Conservation (phyloP, 148 eudicot species). For the Rhododendron williamsianum region DNA sequence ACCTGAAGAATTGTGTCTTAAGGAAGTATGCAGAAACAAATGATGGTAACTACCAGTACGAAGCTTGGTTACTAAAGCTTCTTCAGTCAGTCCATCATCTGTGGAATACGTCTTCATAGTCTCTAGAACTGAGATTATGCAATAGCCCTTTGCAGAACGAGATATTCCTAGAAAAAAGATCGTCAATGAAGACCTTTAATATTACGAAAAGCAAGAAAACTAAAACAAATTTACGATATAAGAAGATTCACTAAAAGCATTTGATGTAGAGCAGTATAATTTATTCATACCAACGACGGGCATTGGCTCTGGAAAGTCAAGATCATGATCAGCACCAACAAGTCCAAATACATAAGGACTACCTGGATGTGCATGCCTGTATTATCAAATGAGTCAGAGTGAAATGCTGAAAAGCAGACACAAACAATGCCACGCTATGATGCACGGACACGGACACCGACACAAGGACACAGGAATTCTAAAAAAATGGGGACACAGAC, state of each 20-base stretch:
- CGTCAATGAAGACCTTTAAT: neutral
- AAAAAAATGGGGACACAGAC: no score
- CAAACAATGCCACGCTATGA: neutral
- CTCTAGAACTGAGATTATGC: slow-evolving; percentile 69
- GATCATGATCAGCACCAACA: slow-evolving; percentile 79
- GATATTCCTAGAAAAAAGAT: slow-evolving; percentile 54
- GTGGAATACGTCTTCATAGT: slow-evolving; percentile 91
- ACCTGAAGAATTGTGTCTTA: slow-evolving; percentile 89
- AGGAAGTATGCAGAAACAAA: slow-evolving; percentile 74
- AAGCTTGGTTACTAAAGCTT: slow-evolving; percentile 92
- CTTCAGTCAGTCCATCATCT: slow-evolving; percentile 95
- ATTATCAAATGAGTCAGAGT: slow-evolving; percentile 16
- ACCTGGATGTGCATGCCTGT: slow-evolving; percentile 99
- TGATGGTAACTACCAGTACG: slow-evolving; percentile 90
- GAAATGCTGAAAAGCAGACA: neutral
- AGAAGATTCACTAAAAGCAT: neutral
- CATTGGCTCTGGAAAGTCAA: slow-evolving; percentile 99
- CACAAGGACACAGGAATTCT: no score
- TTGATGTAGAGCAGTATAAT: neutral
- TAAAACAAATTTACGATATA: neutral
- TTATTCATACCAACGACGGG: slow-evolving; percentile 80
- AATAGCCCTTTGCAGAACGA: slow-evolving; percentile 95
- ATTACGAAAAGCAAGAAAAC: neutral
- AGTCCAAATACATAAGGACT: slow-evolving; percentile 97
- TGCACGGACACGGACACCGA: no score